Evolutionary conservation across 306 rosid genomes (phyloP).

Genomic region (cucumber (Cucumis sativus)): Cucumber_9930_V3 NC_026657.2:8118001-8118500

Average conservation of each 20-base stretch:
- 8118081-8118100: not conserved
- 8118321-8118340: not conserved
- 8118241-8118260: too few species aligned
- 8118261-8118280: not conserved
- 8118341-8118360: not conserved
- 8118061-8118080: too few species aligned
- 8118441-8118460: too few species aligned
- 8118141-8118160: not conserved
- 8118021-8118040: conserved; percentile 84
- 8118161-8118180: not conserved
- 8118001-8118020: conserved; percentile 56
- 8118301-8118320: too few species aligned
- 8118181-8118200: not conserved
- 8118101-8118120: not conserved
- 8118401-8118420: not conserved
- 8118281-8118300: not conserved
- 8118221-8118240: not conserved
- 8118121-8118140: not conserved
- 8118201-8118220: not conserved
- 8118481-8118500: too few species aligned
- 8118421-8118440: too few species aligned
- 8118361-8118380: not conserved
- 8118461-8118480: too few species aligned
- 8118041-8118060: conserved; percentile 44
- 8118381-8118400: not conserved